Conservation (phyloP, 2,329 filamentous ascomycete species). For the Venturia nashicola region DNA sequence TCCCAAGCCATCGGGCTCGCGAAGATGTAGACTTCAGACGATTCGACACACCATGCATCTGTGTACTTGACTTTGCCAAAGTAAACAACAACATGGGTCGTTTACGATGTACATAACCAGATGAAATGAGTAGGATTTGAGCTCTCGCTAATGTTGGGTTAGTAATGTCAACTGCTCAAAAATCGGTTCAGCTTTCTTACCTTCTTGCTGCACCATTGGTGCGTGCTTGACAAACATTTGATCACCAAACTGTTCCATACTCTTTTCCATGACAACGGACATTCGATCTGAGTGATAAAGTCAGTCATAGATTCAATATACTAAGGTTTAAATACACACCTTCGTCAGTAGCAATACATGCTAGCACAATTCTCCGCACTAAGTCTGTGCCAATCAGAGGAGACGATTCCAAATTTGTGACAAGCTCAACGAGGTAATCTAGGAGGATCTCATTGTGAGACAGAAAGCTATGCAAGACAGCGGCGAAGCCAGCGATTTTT, state of each 20-base stretch:
- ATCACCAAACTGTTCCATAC: constrained; percentile 66
- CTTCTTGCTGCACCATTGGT: constrained; percentile 78
- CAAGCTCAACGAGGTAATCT: constrained; percentile 19
- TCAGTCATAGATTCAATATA: constrained; percentile 28
- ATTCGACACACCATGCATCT: constrained; percentile 73
- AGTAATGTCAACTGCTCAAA: constrained; percentile 11
- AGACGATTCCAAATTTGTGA: constrained; percentile 28
- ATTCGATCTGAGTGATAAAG: constrained; percentile 38
- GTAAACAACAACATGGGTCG: constrained; percentile 54
- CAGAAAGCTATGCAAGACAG: constrained; percentile 11
- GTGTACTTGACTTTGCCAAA: constrained; percentile 57
- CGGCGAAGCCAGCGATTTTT: constrained; percentile 10
- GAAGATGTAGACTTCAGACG: constrained; percentile 65
- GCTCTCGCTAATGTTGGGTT: constrained; percentile 50
- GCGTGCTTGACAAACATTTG: constrained; percentile 77
- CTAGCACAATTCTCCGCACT: constrained; percentile 25
- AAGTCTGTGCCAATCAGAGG: constrained; percentile 19
- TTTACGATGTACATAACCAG: constrained; percentile 61
- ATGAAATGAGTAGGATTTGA: constrained; percentile 64
- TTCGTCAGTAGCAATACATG: constrained; percentile 25
- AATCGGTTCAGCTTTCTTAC: constrained; percentile 28
- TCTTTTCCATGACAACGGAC: constrained; percentile 52
- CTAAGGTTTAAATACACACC: constrained; percentile 21
- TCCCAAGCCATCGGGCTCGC: constrained; percentile 70
- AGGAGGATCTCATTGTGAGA: constrained; percentile 16